Conservation (phyloP, 139 green algal genomes). For the Tetratostichococcus sp. region DNA sequence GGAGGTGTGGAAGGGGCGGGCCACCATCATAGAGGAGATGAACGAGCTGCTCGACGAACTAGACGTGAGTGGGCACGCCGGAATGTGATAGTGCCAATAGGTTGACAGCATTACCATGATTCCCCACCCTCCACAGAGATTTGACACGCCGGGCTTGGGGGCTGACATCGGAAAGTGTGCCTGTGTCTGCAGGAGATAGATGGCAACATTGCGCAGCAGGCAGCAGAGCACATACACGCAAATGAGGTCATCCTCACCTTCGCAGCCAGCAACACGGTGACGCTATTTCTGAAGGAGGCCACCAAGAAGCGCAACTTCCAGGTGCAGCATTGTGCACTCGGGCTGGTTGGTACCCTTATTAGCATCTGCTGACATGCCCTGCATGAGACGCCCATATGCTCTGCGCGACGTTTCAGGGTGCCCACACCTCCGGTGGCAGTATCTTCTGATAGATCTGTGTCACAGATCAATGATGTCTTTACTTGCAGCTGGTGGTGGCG, state of each 20-base stretch:
- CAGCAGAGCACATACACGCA: slow-evolving; percentile 88
- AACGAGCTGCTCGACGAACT: slow-evolving; percentile 95
- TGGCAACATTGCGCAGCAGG: slow-evolving; percentile 75
- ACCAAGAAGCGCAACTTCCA: slow-evolving; percentile 89
- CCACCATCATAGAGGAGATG: slow-evolving; percentile 84
- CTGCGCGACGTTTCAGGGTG: too few relatives aligned
- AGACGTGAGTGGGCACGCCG: slow-evolving; percentile 25
- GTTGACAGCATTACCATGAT: too few relatives aligned
- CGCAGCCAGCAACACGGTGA: slow-evolving; percentile 69
- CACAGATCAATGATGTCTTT: too few relatives aligned
- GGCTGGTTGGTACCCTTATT: too few relatives aligned
- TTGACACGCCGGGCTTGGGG: too few relatives aligned
- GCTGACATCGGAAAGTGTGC: too few relatives aligned
- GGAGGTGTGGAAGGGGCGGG: slow-evolving; percentile 52
- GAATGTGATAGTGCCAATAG: too few relatives aligned
- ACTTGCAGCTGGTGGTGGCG: slow-evolving; percentile 88
- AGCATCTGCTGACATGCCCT: too few relatives aligned
- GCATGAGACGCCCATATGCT: too few relatives aligned
- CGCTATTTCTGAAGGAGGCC: slow-evolving; percentile 81
- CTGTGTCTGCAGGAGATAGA: slow-evolving; percentile 52
- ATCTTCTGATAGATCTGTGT: too few relatives aligned
- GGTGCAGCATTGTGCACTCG: slow-evolving; percentile 27
- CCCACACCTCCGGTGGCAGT: too few relatives aligned
- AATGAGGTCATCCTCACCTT: slow-evolving; percentile 89
- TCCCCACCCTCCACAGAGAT: too few relatives aligned